Conservation (phyloP, 768 basidiomycete genomes). For the Lentinus tigrinus region DNA sequence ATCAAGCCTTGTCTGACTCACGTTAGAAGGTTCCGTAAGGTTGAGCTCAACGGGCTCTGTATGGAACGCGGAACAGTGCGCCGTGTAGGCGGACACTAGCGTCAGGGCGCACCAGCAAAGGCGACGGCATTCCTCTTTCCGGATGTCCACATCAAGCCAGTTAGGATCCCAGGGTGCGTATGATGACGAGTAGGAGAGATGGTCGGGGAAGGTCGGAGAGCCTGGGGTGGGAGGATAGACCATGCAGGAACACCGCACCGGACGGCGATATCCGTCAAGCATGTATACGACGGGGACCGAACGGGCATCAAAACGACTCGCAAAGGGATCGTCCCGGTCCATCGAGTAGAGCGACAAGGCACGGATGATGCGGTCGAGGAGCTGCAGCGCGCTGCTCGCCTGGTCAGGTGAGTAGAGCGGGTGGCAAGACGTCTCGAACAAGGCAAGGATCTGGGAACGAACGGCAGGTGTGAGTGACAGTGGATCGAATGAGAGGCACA, state of each 20-base stretch:
- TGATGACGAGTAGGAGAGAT: conserved; percentile 42
- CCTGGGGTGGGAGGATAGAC: conserved; percentile 27
- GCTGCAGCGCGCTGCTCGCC: conserved; percentile 49
- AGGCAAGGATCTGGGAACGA: conserved; percentile 57
- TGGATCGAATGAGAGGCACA: neutral
- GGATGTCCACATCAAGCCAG: conserved; percentile 56
- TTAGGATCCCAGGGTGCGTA: conserved; percentile 61
- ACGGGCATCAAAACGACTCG: conserved; percentile 13
- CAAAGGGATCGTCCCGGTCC: conserved; percentile 51
- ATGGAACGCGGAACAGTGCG: conserved; percentile 66
- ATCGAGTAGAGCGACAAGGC: conserved; percentile 51
- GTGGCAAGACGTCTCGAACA: conserved; percentile 77
- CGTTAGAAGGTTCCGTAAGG: conserved; percentile 66
- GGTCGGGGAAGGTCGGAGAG: conserved; percentile 27
- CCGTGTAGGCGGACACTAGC: conserved; percentile 65
- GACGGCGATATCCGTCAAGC: conserved; percentile 19
- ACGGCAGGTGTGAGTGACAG: neutral
- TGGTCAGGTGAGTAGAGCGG: conserved; percentile 60
- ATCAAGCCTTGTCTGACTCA: conserved; percentile 33
- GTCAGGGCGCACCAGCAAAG: conserved; percentile 75
- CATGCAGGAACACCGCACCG: conserved; percentile 47
- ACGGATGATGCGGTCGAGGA: conserved; percentile 67
- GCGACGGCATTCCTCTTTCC: conserved; percentile 70
- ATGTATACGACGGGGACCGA: conserved; percentile 21
- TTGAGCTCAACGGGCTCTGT: conserved; percentile 55